Percentiles rank a stretch among this genome's conserved stretches.
Conservation (phyloP, 495 filamentous ascomycete genomes). For the Halenospora varia region DNA sequence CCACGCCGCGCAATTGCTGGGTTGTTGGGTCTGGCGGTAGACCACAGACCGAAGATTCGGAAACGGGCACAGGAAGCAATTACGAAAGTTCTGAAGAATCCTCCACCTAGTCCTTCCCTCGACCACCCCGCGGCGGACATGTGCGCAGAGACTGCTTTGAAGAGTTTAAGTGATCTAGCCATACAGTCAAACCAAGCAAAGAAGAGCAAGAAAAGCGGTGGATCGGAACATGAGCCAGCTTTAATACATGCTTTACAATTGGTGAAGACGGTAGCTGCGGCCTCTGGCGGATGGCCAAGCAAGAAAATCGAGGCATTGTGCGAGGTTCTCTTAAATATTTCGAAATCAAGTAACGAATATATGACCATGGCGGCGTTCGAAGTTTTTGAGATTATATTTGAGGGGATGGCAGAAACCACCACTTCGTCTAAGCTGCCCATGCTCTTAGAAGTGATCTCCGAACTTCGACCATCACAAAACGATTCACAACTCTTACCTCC, state of each 20-base stretch:
- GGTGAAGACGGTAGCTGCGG: conserved; percentile 78
- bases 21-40: conserved; percentile 76
- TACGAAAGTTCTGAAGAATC: conserved; percentile 71
- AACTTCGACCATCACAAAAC: conserved; percentile 82
- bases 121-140: conserved; percentile 94
- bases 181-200: conserved; percentile 52
- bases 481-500: conserved; percentile 91
- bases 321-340: conserved; percentile 82
- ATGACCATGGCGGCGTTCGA: conserved; percentile 95
- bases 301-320: conserved; percentile 90
- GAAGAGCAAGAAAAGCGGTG: conserved; percentile 61
- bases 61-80: conserved; percentile 92
- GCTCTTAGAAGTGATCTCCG: conserved; percentile 78
- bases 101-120: conserved; percentile 82
- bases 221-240: conserved; percentile 65
- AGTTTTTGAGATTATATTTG: conserved; percentile 94
- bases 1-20: conserved; percentile 87
- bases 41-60: conserved; percentile 89
- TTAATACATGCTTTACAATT: conserved; percentile 90
- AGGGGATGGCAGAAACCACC: conserved; percentile 73
- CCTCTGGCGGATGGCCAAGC: conserved; percentile 94
- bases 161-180: conserved; percentile 67
- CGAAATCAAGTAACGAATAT: conserved; percentile 84
- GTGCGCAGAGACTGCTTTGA: conserved; percentile 86
- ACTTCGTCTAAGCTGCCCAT: conserved; percentile 84